Conservation (phyloP, 768 basidiomycete species). For the Clitopilus passeckerianus region DNA sequence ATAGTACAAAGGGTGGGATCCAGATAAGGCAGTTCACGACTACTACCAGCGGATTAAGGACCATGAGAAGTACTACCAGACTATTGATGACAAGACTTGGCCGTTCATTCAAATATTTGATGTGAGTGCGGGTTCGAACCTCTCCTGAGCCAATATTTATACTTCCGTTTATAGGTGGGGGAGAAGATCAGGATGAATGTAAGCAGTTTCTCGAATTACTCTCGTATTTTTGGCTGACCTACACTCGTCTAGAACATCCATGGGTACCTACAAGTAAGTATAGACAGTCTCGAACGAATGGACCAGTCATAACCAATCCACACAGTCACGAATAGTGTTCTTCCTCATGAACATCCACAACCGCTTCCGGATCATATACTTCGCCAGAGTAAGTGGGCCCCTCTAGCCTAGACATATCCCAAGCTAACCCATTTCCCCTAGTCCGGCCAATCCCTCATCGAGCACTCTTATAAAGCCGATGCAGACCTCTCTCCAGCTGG, state of each 20-base stretch:
- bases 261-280: slow-evolving; percentile 77
- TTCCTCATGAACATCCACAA: slow-evolving; percentile 99
- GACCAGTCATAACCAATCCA: slow-evolving; percentile 2
- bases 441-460: slow-evolving; percentile 98
- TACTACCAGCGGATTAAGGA: slow-evolving; percentile 87
- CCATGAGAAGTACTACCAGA: slow-evolving; percentile 86
- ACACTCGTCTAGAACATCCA: slow-evolving; percentile 56
- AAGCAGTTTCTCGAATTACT: slow-evolving; percentile 16
- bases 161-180: slow-evolving; percentile 55
- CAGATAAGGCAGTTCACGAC: slow-evolving; percentile 86
- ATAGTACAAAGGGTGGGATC: slow-evolving; percentile 91
- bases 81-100: slow-evolving; percentile 87
- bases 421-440: slow-evolving; percentile 20
- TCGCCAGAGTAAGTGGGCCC: slow-evolving; percentile 70
- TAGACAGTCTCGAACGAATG: neutral
- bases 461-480: slow-evolving; percentile 98
- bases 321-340: slow-evolving; percentile 90
- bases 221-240: neutral
- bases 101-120: slow-evolving; percentile 95
- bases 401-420: neutral
- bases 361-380: slow-evolving; percentile 88
- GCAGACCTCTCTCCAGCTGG: slow-evolving; percentile 93
- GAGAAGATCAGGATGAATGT: slow-evolving; percentile 96
- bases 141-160: neutral
- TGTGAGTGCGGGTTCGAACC: slow-evolving; percentile 35